phyloP scores from a whole-genome alignment of 2,329 filamentous ascomycete genomes.

The Colletotrichum spaethianum region DNA sequence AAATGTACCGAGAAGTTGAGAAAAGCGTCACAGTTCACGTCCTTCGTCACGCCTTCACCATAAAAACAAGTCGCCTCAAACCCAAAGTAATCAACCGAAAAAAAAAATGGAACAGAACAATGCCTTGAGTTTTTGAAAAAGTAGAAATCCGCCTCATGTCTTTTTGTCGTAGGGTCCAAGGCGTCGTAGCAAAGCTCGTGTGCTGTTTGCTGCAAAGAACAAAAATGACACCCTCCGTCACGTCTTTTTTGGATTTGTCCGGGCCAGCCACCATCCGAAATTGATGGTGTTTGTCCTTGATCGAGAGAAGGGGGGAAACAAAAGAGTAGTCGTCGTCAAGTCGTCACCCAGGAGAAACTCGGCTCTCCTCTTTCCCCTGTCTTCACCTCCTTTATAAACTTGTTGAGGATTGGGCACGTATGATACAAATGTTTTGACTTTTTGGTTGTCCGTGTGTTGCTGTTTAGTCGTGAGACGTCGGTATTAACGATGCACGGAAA shows the following conservation, averaged over 20 bases:
- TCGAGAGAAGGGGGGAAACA: not conserved
- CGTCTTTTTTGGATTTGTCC: not conserved
- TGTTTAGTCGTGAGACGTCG: conserved; percentile 30
- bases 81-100: not conserved
- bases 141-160: conserved; percentile 36
- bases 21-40: not conserved
- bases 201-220: conserved; percentile 35
- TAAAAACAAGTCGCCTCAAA: not conserved
- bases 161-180: conserved; percentile 38
- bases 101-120: not conserved
- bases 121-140: conserved; percentile 6
- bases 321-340: conserved; percentile 18
- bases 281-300: conserved; percentile 3
- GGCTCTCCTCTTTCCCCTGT: conserved; percentile 12
- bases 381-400: conserved; percentile 28
- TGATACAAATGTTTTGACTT: conserved; percentile 18
- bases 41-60: not conserved
- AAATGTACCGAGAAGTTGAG: conserved; percentile 34
- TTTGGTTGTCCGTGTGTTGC: not conserved
- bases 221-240: not conserved
- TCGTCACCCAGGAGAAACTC: conserved; percentile 22
- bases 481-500: conserved; percentile 32
- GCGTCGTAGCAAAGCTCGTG: conserved; percentile 40
- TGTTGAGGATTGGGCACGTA: conserved; percentile 20
- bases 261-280: not conserved